Evolutionary conservation across 306 rosid genomes (phyloP), one percentile per base, ranked within the genome.

Genomic region (Castanopsis chinensis): DNA sequence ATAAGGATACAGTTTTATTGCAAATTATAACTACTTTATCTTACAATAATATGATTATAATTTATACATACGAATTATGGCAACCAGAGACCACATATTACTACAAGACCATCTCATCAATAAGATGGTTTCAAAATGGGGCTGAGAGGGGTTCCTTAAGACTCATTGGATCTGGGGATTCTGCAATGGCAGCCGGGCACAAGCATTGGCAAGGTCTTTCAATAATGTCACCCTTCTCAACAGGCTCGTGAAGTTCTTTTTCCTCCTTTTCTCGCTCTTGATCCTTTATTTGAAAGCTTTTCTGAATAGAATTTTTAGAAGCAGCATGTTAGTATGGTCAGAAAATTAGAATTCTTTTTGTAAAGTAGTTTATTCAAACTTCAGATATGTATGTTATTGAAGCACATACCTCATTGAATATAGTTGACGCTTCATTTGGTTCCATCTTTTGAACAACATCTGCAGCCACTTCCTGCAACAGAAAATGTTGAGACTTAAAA

Each of bases 381-480:
- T 6, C 4, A 58, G 43, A 37, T 58, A 55, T 7, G 11, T 20
- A 58, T 20, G 64, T 33, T 19, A 32, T 35, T 8, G 25, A 67
- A 35, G 30, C 18, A 3, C 78, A 17, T 55, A 91, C 97, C 89
- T 91, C 91, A 35, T 72, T 71, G 78, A 88, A 94, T 28, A 87
- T 9, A 69, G 85, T 61, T 25, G 93, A 82, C 55, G 91, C 93
- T 81, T 88, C 92, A 57, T 28, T 79, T 30, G 92, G 86, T 80
- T 87, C 90, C 86, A 87, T 72, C 67, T 90, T 92, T 21, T 88
- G 82, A 49, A 80, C 88, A 18, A 87, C 89, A 52, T 91, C 94
- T 23, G 89, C 97, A 64, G 97, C 98, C 53, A 87, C 86, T 88
- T 88, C 97, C 97, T 94, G 89, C 89, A 70, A 35, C 32, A 20